phyloP scores from a whole-genome alignment of 176 grass and related monocot species.

The Hyparrhenia diplandra region DNA sequence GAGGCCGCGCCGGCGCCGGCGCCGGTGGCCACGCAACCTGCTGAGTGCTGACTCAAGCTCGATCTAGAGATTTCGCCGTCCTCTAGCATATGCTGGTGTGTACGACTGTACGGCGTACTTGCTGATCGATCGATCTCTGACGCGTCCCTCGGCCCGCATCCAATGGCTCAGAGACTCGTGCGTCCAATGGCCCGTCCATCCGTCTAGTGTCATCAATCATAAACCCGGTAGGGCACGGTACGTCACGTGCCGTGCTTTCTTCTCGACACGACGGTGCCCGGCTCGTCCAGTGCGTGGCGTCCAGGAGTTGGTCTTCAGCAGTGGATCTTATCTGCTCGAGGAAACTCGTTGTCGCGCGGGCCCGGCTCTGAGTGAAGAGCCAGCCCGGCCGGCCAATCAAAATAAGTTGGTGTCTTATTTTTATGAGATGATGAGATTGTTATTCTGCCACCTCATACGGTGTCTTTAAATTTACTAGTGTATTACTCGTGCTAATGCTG shows the following conservation, averaged over 20 bases:
- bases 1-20: not conserved
- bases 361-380: not conserved
- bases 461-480: too few relatives aligned
- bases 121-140: not conserved
- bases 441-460: too few relatives aligned
- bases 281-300: not conserved
- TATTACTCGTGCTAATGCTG: too few relatives aligned
- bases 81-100: not conserved
- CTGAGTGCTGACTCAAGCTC: not conserved
- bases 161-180: not conserved
- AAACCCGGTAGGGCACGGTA: too few relatives aligned
- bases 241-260: not conserved
- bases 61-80: not conserved
- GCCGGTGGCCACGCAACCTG: not conserved
- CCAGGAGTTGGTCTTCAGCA: not conserved
- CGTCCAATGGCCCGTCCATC: too few relatives aligned
- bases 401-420: not conserved
- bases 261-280: not conserved
- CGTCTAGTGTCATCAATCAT: not conserved
- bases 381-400: not conserved
- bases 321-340: constrained; percentile 44
- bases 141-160: not conserved
- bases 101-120: not conserved
- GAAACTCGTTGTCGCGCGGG: constrained; percentile 1
- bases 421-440: not conserved